Percentiles rank a stretch among this genome's conserved stretches.
Conservation (phyloP, 164 flowering plant species). For the Vitis amurensis region DNA sequence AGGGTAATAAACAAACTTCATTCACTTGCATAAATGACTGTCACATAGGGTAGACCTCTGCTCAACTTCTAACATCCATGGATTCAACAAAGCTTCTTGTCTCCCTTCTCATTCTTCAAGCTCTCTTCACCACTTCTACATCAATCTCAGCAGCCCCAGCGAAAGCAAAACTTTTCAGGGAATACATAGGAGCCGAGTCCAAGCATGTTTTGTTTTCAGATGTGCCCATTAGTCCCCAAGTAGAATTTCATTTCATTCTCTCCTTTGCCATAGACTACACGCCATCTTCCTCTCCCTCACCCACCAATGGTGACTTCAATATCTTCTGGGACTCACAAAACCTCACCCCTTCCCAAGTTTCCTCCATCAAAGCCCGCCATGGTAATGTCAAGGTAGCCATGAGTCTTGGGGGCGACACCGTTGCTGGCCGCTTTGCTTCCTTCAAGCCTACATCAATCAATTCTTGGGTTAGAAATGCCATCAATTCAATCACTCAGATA, state of each 20-base stretch:
- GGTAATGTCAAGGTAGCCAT: conserved; percentile 30
- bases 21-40: neutral
- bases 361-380: conserved; percentile 24
- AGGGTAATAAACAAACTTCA: neutral
- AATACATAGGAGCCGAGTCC: conserved; percentile 33
- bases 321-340: conserved; percentile 27
- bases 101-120: neutral
- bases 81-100: conserved; percentile 4
- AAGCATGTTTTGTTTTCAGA: conserved; percentile 21
- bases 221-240: conserved; percentile 24
- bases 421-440: neutral
- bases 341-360: conserved; percentile 23
- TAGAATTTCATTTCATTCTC: conserved; percentile 35
- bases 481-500: conserved; percentile 7
- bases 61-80: neutral
- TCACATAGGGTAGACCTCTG: no score
- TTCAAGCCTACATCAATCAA: conserved; percentile 14
- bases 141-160: conserved; percentile 9
- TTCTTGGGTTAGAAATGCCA: conserved; percentile 27
- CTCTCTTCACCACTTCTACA: neutral
- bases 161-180: conserved; percentile 26
- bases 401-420: conserved; percentile 25
- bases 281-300: conserved; percentile 8
- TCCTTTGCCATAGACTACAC: conserved; percentile 39
- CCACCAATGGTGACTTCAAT: conserved; percentile 31